A percentile compares a stretch with the other conserved stretches of the same genome.
These are phyloP conservation scores for Colletotrichum eleusines DNA, from an alignment of 2,329 filamentous ascomycete species.

Conservation along the genomic window DNA sequence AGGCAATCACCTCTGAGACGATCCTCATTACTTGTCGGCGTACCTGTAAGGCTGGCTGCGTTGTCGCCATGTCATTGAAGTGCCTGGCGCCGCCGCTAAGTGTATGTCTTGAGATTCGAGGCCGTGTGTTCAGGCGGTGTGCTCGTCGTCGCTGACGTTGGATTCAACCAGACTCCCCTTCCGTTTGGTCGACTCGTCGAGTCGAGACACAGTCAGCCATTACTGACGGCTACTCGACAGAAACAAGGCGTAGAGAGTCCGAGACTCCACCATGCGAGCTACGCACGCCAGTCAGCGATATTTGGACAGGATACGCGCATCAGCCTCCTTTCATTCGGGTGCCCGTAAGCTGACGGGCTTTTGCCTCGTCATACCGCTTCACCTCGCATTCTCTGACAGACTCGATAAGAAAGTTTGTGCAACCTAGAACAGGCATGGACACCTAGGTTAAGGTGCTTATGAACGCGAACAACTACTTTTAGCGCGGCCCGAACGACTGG, in stretches of 20 bases:
- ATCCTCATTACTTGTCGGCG: not conserved
- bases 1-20: not conserved
- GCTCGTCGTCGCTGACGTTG: constrained; percentile 25
- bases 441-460: constrained; percentile 3
- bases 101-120: not conserved
- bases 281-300: not conserved
- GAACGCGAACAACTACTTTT: not conserved
- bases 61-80: not conserved
- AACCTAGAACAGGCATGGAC: not conserved
- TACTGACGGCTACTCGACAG: not conserved
- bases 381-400: not conserved
- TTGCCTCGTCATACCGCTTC: not conserved
- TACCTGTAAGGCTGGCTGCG: not conserved
- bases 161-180: not conserved
- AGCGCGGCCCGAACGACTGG: constrained; percentile 36
- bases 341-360: constrained; percentile 33
- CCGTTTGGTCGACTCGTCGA: not conserved
- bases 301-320: constrained; percentile 16
- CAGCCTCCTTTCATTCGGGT: not conserved
- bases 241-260: not conserved
- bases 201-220: not conserved
- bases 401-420: not conserved
- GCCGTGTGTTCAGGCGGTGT: not conserved
- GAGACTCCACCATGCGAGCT: constrained; percentile 3
- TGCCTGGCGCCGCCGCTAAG: not conserved